Base-by-base conservation (phyloP, 2,329 filamentous ascomycete genomes). In the Penicillium crustosum region DNA sequence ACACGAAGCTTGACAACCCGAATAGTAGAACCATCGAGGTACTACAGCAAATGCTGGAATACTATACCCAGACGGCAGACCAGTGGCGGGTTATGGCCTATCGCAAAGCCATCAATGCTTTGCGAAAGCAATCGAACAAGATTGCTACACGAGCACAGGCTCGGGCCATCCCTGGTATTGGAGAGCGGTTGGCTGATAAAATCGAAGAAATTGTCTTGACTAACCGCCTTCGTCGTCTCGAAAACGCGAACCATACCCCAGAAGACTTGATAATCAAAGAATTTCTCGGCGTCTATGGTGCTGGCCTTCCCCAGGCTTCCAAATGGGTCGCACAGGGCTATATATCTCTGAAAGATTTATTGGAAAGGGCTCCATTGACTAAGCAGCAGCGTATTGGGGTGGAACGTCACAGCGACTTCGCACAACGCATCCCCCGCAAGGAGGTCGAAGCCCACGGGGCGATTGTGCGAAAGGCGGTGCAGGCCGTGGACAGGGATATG, bases 131-230 rank as follows among this genome's bases (percentile, higher is more conserved):
- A 60, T 70, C 77, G 0, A 69, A 68, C 21, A 88, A 86, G 68
- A 83, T 97, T 58, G 78, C 74, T 4, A 93, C 88, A 0, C 86
- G 83, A 57, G 81, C 86, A 49, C 83, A 95, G 71, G 93, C 93
- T 0, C 76, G 82, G 12, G 73, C 76, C 2, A 80, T 97, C 1
- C 85, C 86, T 0, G 83, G 82, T 57, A 86, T 97, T 36, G 93
- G 93, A 8, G 67, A 79, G 12, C 83, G 90, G 1, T 78, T 97
- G 1, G 92, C 92, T 0, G 80, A 83, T 27, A 96, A 96, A 73
- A 94, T 97, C 61, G 90, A 94, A 67, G 93, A 97, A 70, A 96
- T 97, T 43, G 90, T 86, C 2, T 80, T 81, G 39, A 96, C 91
- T 0, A 83, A 91, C 66, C 80, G 81, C 27, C 82, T 97, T 0